Evolutionary conservation across 2,329 filamentous ascomycete genomes (phyloP).

Genomic region (Trichophyton benhamiae): DNA sequence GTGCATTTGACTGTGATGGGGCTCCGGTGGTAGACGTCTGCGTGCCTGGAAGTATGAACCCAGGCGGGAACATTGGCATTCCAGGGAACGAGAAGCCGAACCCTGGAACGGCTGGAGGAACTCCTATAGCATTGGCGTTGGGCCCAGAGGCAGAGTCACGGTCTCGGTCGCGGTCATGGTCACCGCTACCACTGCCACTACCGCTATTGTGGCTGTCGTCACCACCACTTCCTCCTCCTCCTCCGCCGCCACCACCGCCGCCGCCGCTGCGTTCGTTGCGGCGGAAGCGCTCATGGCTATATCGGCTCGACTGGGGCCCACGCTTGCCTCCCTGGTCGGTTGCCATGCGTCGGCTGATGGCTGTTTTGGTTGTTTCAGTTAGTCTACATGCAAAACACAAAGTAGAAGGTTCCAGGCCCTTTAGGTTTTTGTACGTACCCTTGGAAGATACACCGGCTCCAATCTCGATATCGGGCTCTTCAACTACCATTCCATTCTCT

Average conservation of each 20-base stretch:
- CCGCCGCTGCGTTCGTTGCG: slow-evolving; percentile 17
- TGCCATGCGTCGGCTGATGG: slow-evolving; percentile 41
- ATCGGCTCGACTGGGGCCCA: slow-evolving; percentile 36
- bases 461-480: slow-evolving; percentile 98
- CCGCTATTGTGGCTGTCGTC: slow-evolving; percentile 15
- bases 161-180: slow-evolving; percentile 30
- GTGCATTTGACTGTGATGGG: slow-evolving; percentile 27
- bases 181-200: slow-evolving; percentile 21
- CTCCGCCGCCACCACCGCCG: slow-evolving; percentile 9
- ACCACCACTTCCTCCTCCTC: slow-evolving; percentile 12
- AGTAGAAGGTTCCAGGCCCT: not conserved
- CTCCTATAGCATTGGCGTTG: slow-evolving; percentile 35
- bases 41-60: slow-evolving; percentile 30
- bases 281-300: slow-evolving; percentile 19
- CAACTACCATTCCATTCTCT: slow-evolving; percentile 72
- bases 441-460: slow-evolving; percentile 95
- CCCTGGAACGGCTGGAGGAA: slow-evolving; percentile 42
- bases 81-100: slow-evolving; percentile 43
- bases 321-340: slow-evolving; percentile 40
- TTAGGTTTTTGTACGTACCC: slow-evolving; percentile 32
- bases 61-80: slow-evolving; percentile 38
- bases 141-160: slow-evolving; percentile 15
- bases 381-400: not conserved
- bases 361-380: slow-evolving; percentile 20
- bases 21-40: slow-evolving; percentile 16